phyloP scores from a whole-genome alignment of 2,329 filamentous ascomycete genomes.

The Thielaviopsis populi region DNA sequence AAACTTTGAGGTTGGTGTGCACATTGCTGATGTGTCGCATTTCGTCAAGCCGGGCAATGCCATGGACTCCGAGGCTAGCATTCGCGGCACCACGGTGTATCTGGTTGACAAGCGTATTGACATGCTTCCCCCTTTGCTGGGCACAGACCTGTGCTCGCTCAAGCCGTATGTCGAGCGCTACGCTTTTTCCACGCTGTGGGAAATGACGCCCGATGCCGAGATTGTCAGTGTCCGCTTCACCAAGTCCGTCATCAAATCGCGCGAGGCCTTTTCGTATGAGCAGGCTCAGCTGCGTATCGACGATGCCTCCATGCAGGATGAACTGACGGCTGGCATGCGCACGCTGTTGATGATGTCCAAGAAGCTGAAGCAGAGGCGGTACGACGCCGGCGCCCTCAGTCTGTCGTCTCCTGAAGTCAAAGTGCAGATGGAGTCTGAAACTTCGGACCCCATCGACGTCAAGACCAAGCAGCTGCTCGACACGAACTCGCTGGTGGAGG shows the following conservation, averaged over 20 bases:
- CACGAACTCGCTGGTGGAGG: conserved; percentile 94
- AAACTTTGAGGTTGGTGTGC: conserved; percentile 89
- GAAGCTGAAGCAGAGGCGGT: conserved; percentile 84
- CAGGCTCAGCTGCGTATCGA: conserved; percentile 90
- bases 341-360: conserved; percentile 77
- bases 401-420: conserved; percentile 96
- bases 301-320: conserved; percentile 71
- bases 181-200: conserved; percentile 77
- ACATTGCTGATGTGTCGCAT: conserved; percentile 98
- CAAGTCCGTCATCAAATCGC: conserved; percentile 93
- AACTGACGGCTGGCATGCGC: conserved; percentile 80
- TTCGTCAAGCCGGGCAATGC: conserved; percentile 95
- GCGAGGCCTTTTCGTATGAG: conserved; percentile 96
- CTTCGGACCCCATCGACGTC: conserved; percentile 88
- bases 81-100: conserved; percentile 92
- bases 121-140: conserved; percentile 93
- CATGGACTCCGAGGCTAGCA: conserved; percentile 90
- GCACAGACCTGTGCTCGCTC: conserved; percentile 88
- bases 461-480: conserved; percentile 89
- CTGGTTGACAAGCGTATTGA: conserved; percentile 98
- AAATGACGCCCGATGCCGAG: conserved; percentile 70
- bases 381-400: conserved; percentile 89
- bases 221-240: conserved; percentile 79
- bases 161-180: conserved; percentile 96
- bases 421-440: conserved; percentile 75